Evolutionary conservation across 192 early-diverging fungal species (phyloP), one percentile per base, ranked within the genome.

Genomic region (Phycomyces blakesleeanus): DNA sequence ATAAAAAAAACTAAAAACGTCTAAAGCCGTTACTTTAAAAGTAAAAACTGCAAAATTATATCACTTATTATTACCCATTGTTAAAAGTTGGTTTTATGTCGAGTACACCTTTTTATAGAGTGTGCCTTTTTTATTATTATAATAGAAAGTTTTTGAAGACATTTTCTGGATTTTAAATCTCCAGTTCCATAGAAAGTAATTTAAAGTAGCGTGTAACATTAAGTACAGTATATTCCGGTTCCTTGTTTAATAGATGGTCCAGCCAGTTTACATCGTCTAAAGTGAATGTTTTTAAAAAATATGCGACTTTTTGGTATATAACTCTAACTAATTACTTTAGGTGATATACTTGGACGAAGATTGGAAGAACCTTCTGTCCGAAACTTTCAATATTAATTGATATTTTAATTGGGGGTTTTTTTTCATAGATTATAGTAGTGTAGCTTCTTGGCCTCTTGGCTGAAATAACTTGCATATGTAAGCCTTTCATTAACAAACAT

Each of bases 301-400:
- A 21, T 57, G n/a, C n/a, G 39, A 42, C 39, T 40, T 41, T 57
- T 57, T 57, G 56, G 21, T 57, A 57, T 57, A 57, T 38, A 57
- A 34, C 40, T 57, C 38, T 57, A 57, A 42, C 56, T 38, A 57
- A 12, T 57, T 57, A 38, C 38, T 57, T 57, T 38, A 57, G 56
- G 40, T 57, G 40, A 57, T 44, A 57, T 57, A 57, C 56, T 57
- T 57, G 56, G 38, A 57, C 56, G 38, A 57, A 38, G 39, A 57
- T 57, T 14, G 56, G 56, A 38, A 57, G 56, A 57, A 57, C 56
- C 56, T 57, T 57, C 21, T 44, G 37, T 40, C 56, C 53, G 25
- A 55, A 55, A n/a, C 53, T 29, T 16, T 0, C 25, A 34, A 55
- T 38, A 57, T 57, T 38, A 57, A 39, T 57, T 57, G 56, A 38